Evolutionary conservation across 768 basidiomycete genomes (phyloP).

Genomic region (Termitomyces sp.): DNA sequence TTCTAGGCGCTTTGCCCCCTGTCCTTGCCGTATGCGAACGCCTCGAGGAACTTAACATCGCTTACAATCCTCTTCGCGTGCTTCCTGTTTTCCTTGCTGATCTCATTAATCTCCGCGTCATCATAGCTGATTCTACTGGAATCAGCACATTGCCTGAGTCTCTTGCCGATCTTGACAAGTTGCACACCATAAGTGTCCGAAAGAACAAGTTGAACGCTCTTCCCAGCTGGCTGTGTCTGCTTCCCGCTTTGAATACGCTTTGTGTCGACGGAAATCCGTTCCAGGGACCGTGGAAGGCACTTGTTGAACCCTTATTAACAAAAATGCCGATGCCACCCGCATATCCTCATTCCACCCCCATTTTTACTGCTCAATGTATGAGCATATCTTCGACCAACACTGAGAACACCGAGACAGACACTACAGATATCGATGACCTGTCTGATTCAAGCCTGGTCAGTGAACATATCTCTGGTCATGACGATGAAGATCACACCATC

Average conservation of each 20-base stretch:
- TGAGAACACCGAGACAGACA: constrained; percentile 44
- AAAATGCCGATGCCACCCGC: constrained; percentile 56
- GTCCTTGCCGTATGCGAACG: constrained; percentile 74
- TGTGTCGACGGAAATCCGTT: constrained; percentile 97
- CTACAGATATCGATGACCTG: constrained; percentile 53
- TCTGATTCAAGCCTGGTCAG: constrained; percentile 53
- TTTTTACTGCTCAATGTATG: constrained; percentile 49
- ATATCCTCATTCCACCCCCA: constrained; percentile 66
- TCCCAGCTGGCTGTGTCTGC: constrained; percentile 92
- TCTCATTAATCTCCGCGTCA: constrained; percentile 73
- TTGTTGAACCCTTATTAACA: constrained; percentile 81
- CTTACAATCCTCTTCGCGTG: constrained; percentile 86
- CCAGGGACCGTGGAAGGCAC: constrained; percentile 86
- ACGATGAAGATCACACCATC: constrained; percentile 75
- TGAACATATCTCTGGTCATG: constrained; percentile 31
- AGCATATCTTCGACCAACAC: constrained; percentile 37
- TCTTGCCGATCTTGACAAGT: constrained; percentile 66
- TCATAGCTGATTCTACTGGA: constrained; percentile 91
- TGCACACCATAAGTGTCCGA: constrained; percentile 88
- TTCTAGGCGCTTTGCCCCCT: constrained; percentile 79
- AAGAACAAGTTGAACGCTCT: constrained; percentile 85
- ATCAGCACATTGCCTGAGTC: constrained; percentile 74
- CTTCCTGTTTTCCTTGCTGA: constrained; percentile 87
- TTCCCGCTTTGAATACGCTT: constrained; percentile 81
- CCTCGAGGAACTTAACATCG: constrained; percentile 93